Evolutionary conservation across 2,329 filamentous ascomycete species (phyloP).

Genomic region (Podosphaera xanthii): DNA sequence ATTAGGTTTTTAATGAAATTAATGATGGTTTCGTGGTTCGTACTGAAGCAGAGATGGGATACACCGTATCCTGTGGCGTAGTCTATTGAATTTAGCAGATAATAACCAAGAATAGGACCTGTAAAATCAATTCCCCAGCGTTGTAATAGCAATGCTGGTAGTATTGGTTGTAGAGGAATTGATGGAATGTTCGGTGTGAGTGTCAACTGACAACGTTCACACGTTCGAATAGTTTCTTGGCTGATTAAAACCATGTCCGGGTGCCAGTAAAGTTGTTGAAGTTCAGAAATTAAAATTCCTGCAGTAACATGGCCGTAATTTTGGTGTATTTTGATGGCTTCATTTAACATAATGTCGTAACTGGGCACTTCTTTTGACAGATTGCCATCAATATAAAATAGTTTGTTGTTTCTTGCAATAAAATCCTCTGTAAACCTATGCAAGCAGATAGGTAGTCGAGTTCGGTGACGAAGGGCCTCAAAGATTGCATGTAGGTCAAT

Average conservation of each 20-base stretch:
- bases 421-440: background rate
- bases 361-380: background rate
- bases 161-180: background rate
- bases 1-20: background rate
- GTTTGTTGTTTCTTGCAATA: background rate
- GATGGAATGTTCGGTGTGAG: background rate
- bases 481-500: background rate
- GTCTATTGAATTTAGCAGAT: background rate
- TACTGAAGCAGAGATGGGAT: background rate
- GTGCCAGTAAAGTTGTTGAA: background rate
- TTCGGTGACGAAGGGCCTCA: background rate
- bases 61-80: background rate
- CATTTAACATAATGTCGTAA: background rate
- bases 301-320: background rate
- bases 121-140: slow-evolving; percentile 1
- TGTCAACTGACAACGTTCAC: background rate
- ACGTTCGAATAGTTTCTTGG: background rate
- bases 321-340: background rate
- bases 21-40: background rate
- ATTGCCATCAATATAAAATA: background rate
- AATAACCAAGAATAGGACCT: background rate
- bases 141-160: background rate
- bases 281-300: background rate
- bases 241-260: background rate
- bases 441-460: background rate